Evolutionary conservation across 768 basidiomycete species (phyloP).

Genomic region (Tubosaeta sp.): DNA sequence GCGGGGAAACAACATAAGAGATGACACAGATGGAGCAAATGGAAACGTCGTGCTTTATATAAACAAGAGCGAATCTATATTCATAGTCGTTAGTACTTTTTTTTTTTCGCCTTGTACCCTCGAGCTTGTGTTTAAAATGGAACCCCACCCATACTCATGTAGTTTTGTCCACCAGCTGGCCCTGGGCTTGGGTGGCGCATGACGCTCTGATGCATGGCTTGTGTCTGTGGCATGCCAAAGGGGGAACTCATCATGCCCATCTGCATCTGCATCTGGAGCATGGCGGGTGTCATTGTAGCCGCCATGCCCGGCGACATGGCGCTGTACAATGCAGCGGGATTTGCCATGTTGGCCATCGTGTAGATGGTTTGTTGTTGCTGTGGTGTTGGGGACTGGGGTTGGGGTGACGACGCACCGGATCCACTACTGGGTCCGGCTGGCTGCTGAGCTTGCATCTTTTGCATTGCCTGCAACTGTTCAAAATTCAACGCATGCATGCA

Average conservation of each 20-base stretch:
- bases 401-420: slow-evolving; percentile 29
- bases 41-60: not conserved
- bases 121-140: slow-evolving; percentile 24
- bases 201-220: slow-evolving; percentile 82
- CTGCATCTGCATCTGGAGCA: slow-evolving; percentile 46
- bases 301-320: slow-evolving; percentile 31
- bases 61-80: slow-evolving; percentile 27
- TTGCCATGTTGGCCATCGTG: slow-evolving; percentile 37
- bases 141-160: slow-evolving; percentile 40
- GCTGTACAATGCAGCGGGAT: slow-evolving; percentile 41
- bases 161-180: slow-evolving; percentile 43
- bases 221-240: slow-evolving; percentile 53
- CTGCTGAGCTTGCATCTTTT: slow-evolving; percentile 50
- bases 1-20: slow-evolving; percentile 19
- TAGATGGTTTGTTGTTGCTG: slow-evolving; percentile 48
- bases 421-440: slow-evolving; percentile 24
- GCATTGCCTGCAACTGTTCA: slow-evolving; percentile 75
- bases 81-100: slow-evolving; percentile 11
- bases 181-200: slow-evolving; percentile 78
- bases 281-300: slow-evolving; percentile 27
- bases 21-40: slow-evolving; percentile 17
- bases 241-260: slow-evolving; percentile 46
- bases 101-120: slow-evolving; percentile 12
- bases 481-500: slow-evolving; percentile 5
- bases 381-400: slow-evolving; percentile 38